Conservation (phyloP, 495 filamentous ascomycete species). For the Xylaria grammica region DNA sequence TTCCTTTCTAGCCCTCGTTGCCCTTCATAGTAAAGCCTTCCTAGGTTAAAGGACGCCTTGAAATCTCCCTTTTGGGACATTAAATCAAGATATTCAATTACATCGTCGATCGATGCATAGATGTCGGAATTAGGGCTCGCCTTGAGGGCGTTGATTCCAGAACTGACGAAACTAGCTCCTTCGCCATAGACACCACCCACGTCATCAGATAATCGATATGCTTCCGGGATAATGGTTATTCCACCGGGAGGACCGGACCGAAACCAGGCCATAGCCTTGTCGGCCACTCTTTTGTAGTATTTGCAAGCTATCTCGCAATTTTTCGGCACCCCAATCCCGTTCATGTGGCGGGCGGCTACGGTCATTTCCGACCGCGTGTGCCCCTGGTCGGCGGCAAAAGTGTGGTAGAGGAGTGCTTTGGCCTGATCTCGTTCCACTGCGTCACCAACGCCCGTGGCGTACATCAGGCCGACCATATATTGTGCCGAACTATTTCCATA, state of each 20-base stretch:
- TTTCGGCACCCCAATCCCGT: constrained; percentile 82
- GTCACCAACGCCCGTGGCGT: constrained; percentile 87
- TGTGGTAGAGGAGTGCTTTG: constrained; percentile 90
- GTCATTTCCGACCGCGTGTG: constrained; percentile 93
- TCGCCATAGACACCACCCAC: constrained; percentile 92
- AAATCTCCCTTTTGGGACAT: constrained; percentile 93
- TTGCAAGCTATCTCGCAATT: constrained; percentile 84
- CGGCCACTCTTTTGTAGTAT: constrained; percentile 92
- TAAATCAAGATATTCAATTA: constrained; percentile 92
- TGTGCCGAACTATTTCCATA: constrained; percentile 91
- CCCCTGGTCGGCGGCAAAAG: constrained; percentile 85
- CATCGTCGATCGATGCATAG: constrained; percentile 86
- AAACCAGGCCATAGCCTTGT: constrained; percentile 87
- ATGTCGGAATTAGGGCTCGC: constrained; percentile 71
- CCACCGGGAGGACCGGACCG: constrained; percentile 92
- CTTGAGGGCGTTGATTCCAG: constrained; percentile 81
- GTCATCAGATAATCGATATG: constrained; percentile 85
- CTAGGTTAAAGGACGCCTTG: constrained; percentile 88
- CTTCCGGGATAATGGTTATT: constrained; percentile 71
- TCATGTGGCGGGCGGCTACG: constrained; percentile 82
- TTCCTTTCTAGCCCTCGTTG: constrained; percentile 75
- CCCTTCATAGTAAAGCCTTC: constrained; percentile 89
- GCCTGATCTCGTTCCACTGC: constrained; percentile 88
- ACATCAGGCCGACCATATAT: constrained; percentile 95
- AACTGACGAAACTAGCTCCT: constrained; percentile 88